Evolutionary conservation across 2,329 filamentous ascomycete genomes (phyloP), one percentile per base, ranked within the genome.

Genomic region (Cadophora gregata): DNA sequence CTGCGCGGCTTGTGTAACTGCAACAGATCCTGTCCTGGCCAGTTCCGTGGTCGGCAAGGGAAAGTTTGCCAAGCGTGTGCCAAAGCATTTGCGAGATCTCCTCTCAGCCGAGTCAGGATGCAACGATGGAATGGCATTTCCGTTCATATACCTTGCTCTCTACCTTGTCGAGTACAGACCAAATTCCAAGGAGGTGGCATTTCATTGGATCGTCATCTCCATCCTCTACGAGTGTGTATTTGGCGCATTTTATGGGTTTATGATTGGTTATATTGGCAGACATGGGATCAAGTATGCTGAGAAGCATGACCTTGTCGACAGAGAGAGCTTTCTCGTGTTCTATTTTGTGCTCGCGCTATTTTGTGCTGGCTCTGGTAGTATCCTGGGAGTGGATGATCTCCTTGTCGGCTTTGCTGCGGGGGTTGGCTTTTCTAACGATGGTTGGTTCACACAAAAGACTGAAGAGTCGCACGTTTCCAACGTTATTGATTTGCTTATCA

Each of bases 61-160:
- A 75, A 99, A 99, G 80, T 99, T 99, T 75, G 95, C 96, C 42
- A 97, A 97, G 81, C 89, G 96, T 70, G 93, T 99, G 4, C 96
- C 96, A 25, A 98, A 97, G 83, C 96, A 99, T 88, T 82, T 99
- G 81, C 88, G 96, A 84, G 96, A 99, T 80, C 78, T 99, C 61
- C 84, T 99, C 14, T 99, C 96, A 4, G 94, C 94, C 65, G 96
- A 99, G 80, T 99, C 96, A 8, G 96, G 96, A 33, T 99, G 96
- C 81, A 99, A 99, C 84, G 96, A 99, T 78, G 96, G 96, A 80
- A 99, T 99, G 96, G 96, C 96, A 1, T 99, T 99, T 77, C 96
- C 96, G 0, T 99, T 99, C 79, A 88, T 99, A 75, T 99, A 99
- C 78, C 85, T 99, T 33, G 90, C 92, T 0, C 83, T 97, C 33